A percentile compares a stretch with the other conserved stretches of the same genome.
These are phyloP conservation scores for Obelidium mucronatum DNA, from an alignment of 192 early-diverging fungal genomes.

Conservation along the genomic window DNA sequence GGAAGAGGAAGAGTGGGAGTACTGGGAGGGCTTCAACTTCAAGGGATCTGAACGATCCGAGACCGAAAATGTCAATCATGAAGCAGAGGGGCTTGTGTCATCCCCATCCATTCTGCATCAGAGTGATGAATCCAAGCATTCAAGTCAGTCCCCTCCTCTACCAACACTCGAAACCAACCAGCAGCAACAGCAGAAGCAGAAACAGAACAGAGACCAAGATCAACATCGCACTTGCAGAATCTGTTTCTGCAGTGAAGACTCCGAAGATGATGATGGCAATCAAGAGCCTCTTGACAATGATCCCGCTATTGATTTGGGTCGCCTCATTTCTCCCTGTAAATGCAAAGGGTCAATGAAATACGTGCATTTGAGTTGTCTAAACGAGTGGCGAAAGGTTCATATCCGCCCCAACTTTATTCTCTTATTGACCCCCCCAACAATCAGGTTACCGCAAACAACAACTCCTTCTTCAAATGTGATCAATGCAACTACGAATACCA, in stretches of 20 bases:
- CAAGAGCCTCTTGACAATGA: neutral
- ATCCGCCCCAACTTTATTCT: neutral
- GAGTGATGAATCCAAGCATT: too few species aligned
- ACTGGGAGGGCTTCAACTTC: neutral
- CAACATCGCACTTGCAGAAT: constrained; percentile 12
- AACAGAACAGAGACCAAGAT: neutral
- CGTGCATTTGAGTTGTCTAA: constrained; percentile 45
- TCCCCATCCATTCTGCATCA: too few species aligned
- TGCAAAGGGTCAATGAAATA: constrained; percentile 69
- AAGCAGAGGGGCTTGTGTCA: too few species aligned
- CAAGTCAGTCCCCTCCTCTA: too few species aligned
- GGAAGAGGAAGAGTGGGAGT: neutral
- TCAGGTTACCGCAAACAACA: constrained; percentile 45
- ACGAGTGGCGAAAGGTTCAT: constrained; percentile 2
- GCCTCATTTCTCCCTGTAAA: constrained; percentile 64
- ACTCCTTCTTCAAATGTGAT: constrained; percentile 67
- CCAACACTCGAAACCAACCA: too few species aligned
- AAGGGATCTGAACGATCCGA: too few species aligned
- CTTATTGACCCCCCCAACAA: constrained; percentile 44
- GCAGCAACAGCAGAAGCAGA: neutral
- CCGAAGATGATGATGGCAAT: neutral
- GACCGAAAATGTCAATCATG: too few species aligned
- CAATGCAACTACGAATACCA: constrained; percentile 66
- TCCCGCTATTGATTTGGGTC: constrained; percentile 46
- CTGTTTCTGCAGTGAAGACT: neutral